phyloP scores from a whole-genome alignment of 192 early-diverging fungal species.

The Endogone sp. region DNA sequence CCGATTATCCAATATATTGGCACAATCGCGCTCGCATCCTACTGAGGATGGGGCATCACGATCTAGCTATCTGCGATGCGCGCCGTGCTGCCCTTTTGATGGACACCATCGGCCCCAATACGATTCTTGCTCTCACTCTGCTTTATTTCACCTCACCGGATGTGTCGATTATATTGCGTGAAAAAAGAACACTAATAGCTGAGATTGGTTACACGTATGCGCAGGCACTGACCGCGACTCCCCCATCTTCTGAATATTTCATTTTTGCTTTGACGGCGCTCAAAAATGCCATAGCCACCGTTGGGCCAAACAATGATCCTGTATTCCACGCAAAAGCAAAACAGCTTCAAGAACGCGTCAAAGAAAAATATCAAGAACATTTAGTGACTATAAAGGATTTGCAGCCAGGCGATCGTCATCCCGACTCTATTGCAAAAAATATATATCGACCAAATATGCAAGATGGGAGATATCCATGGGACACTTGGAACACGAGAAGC shows the following conservation, averaged over 20 bases:
- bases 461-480: not conserved
- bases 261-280: not conserved
- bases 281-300: not conserved
- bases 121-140: not conserved
- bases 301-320: not conserved
- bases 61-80: not conserved
- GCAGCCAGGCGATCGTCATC: not conserved
- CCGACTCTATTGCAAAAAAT: not conserved
- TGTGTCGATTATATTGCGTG: not conserved
- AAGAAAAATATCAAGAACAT: not conserved
- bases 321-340: not conserved
- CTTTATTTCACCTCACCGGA: not conserved
- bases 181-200: not conserved
- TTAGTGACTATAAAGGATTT: not conserved
- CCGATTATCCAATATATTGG: not conserved
- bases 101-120: not conserved
- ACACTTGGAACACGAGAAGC: not conserved
- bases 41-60: not conserved
- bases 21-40: not conserved
- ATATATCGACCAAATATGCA: not conserved
- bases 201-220: not conserved
- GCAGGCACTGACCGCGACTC: not conserved
- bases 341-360: not conserved
- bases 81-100: not conserved
- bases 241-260: not conserved